These are phyloP conservation scores for Scutellaria galericulata DNA, from an alignment of 257 asterid species.

Conservation along the genomic window DNA sequence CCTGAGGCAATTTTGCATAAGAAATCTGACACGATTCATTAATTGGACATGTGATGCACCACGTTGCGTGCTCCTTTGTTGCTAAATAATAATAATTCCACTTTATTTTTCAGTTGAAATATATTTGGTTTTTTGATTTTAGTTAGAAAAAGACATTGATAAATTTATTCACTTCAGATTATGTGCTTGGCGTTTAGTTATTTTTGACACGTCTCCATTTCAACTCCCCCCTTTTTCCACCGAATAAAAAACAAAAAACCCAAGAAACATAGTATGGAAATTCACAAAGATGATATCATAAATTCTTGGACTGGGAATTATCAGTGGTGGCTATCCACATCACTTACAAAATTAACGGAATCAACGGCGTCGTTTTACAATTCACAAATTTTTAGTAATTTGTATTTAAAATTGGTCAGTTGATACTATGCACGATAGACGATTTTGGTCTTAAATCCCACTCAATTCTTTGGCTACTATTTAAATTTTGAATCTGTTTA, in stretches of 20 bases:
- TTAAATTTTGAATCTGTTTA: too few species aligned
- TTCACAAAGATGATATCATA: neutral
- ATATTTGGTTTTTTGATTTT: neutral
- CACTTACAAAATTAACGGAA: too few species aligned
- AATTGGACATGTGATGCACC: conserved; percentile 15
- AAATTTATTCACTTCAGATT: neutral
- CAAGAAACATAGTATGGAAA: neutral
- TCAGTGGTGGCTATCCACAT: too few species aligned
- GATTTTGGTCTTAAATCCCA: too few species aligned
- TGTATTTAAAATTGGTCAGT: too few species aligned
- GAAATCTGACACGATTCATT: conserved; percentile 10
- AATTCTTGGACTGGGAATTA: too few species aligned
- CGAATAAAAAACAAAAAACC: neutral
- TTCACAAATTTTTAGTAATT: too few species aligned
- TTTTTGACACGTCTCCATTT: neutral
- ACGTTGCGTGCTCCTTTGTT: neutral
- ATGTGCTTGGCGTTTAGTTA: neutral
- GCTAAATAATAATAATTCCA: neutral
- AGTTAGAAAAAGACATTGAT: neutral
- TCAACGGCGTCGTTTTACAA: too few species aligned
- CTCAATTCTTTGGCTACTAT: too few species aligned
- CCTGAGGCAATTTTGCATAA: neutral
- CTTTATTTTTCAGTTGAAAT: neutral
- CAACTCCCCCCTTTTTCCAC: neutral
- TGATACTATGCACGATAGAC: too few species aligned